Evolutionary conservation across 2,329 filamentous ascomycete genomes (phyloP), one percentile per base, ranked within the genome.

Genomic region (Pestalotiopsis sp.): DNA sequence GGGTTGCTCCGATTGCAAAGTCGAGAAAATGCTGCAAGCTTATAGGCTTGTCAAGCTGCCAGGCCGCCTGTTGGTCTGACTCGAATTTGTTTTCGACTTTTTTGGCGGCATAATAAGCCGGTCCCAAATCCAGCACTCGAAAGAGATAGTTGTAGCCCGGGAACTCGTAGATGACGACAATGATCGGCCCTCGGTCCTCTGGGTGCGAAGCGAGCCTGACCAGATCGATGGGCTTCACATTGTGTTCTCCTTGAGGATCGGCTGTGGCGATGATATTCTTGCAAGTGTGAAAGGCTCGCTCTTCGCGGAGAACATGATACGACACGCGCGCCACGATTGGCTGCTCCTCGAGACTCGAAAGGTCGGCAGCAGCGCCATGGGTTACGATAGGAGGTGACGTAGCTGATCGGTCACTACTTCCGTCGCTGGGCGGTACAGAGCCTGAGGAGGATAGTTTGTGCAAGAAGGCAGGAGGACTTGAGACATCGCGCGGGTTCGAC

Each of bases 1-100:
- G 90, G 5, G 92, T 89, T 1, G 95, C 93, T 27, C 95, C 95
- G 69, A 97, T 93, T 38, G 95, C 95, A 77, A 98, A 98, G 75
- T 97, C 92, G 36, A 98, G 86, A 75, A 98, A 98, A 17, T 89
- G 85, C 61, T 92, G 86, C 5, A 98, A 83, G 60, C 91, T 90
- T 58, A 96, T 90, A 49, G 89, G 87, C 20, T 87, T 84, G 20
- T 84, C 84, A 1, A 90, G 83, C 2, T 79, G 80, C 49, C 84
- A 83, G n/a, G 84, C 78, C 49, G 83, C 78, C 52, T 80, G 83
- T 45, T 80, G 80, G 68, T 82, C 78, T 0, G 81, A 81, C 49
- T 85, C 82, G 73, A 84, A 87, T 27, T 79, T 79, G 66, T 89
- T 88, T 41, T 84, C 86, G 3, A 83, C 78, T 66, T 86, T 89